Evolutionary conservation across 306 rosid genomes (phyloP).

Genomic region (Vicia sativa): DNA sequence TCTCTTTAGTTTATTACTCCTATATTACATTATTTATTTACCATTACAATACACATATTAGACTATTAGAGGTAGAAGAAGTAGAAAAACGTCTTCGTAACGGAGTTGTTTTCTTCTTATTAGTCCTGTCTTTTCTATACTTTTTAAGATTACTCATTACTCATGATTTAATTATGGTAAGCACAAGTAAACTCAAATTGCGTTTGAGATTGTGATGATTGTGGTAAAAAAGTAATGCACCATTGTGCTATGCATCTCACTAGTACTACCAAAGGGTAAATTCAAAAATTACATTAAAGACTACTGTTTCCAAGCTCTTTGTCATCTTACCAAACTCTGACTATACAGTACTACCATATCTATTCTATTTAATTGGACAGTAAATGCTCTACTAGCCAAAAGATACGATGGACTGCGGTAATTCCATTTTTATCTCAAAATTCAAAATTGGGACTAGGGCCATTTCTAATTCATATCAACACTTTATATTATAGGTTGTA

Average conservation of each 20-base stretch:
- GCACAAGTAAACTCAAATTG: not conserved
- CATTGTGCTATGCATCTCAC: not conserved
- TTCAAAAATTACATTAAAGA: not conserved
- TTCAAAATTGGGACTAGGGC: constrained; percentile 13
- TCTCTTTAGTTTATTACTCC: constrained; percentile 18
- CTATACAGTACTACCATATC: constrained; percentile 9
- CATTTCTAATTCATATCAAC: not conserved
- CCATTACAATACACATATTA: not conserved
- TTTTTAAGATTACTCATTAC: not conserved
- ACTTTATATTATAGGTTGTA: not conserved
- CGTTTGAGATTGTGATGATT: not conserved
- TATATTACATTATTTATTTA: not conserved
- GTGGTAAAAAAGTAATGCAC: not conserved
- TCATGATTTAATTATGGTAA: not conserved
- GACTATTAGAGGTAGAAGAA: not conserved
- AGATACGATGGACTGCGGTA: constrained; percentile 22
- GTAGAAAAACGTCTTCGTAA: constrained; percentile 40
- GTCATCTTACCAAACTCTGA: constrained; percentile 29
- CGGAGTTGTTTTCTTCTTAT: constrained; percentile 29
- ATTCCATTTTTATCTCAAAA: constrained; percentile 15
- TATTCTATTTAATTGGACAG: constrained; percentile 22
- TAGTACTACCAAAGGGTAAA: not conserved
- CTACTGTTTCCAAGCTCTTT: not conserved
- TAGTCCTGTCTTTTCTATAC: not conserved
- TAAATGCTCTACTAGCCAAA: constrained; percentile 25